phyloP scores from a whole-genome alignment of 179 eudicot species.

The Silene noctiflora region DNA sequence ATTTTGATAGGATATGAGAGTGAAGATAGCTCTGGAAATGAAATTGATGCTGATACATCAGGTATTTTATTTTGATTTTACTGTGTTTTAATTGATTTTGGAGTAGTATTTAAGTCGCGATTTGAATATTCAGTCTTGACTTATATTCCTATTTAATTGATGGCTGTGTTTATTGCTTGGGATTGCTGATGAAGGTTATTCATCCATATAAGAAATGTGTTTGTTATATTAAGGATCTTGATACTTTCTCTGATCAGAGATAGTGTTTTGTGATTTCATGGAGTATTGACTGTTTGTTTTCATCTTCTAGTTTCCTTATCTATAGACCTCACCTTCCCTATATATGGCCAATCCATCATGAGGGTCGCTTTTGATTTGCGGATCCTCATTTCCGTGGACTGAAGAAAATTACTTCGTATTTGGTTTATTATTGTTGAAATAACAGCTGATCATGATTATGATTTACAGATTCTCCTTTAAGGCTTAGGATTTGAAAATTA shows the following conservation, averaged over 20 bases:
- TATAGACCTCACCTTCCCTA: no score
- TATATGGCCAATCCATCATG: no score
- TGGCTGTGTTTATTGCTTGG: not conserved
- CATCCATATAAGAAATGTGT: not conserved
- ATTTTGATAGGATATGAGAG: conserved; percentile 58
- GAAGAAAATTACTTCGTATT: no score
- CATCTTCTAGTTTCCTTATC: no score
- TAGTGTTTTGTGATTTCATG: not conserved
- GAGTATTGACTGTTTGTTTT: not conserved
- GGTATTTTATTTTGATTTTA: conserved; percentile 33
- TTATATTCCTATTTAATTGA: not conserved
- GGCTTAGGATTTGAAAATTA: no score
- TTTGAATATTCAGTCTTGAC: no score
- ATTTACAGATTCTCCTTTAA: no score
- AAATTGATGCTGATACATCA: conserved; percentile 53
- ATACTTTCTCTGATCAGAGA: not conserved
- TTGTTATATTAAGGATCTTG: not conserved
- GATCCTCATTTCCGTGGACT: no score
- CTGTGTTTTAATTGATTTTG: not conserved
- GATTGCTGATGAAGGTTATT: not conserved
- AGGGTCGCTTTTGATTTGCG: no score
- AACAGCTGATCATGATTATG: no score
- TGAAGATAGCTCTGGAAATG: conserved; percentile 70
- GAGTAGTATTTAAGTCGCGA: not conserved
- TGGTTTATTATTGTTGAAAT: no score